Evolutionary conservation across 192 early-diverging fungal species (phyloP), one percentile per base, ranked within the genome.

Genomic region (Dissophora globulifera): DNA sequence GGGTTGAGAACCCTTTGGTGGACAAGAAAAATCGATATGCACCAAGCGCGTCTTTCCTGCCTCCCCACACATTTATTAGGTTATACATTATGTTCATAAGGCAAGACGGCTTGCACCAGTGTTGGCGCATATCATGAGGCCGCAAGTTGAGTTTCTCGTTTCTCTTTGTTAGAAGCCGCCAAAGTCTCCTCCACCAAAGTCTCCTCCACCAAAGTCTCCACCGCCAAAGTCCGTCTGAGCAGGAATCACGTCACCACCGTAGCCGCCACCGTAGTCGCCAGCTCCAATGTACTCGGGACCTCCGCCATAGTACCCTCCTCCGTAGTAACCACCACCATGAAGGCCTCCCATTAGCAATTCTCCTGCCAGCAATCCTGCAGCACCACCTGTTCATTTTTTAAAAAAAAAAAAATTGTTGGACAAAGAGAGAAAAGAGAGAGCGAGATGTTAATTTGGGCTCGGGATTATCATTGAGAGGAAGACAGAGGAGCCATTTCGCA

Each of bases 311-410:
- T 38, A 8, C 17, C 43, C 62, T 5, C 38, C 33, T 2, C 63
- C 52, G 45, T 53, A 45, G 16, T 29, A 40, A 1, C 62, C 62
- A 16, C 52, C 63, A 52, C 26, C 5, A 46, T 58, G 33, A 47
- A 76, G 53, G 16, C 63, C 71, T 33, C 43, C 63, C 2, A 46
- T 51, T 11, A 76, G 23, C 58, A 76, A 45, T 6, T 29, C 29
- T 43, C 72, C 72, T 7, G 58, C 57, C 50, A 76, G 53, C 19
- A 76, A 31, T 42, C 72, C 72, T 35, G 65, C 45, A 3, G 72
- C 72, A 38, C 72, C 72, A 31, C 72, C 69, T 70, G 17, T 29
- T 45, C 7, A n/a, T 51, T 15, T 40, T 25, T 22, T 23, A 33
- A 45, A 8, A 47, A 45, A 56, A 49, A 48, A 15, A 61, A 49